phyloP scores from a whole-genome alignment of 768 basidiomycete genomes.

The Psilocybe azurescens region DNA sequence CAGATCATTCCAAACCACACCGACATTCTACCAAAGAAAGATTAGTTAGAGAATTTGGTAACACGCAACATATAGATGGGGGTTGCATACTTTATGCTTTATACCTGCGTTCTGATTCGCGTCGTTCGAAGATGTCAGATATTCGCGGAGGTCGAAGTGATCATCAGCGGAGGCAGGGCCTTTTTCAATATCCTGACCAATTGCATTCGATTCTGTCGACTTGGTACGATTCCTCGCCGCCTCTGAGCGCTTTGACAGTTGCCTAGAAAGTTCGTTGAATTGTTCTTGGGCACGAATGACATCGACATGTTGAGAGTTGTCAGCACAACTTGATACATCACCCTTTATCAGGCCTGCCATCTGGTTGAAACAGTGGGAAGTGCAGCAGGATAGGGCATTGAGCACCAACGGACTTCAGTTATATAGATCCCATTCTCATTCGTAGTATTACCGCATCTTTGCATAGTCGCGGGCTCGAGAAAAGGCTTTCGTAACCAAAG shows the following conservation, averaged over 20 bases:
- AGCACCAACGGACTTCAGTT: no score
- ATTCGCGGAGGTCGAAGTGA: slow-evolving; percentile 71
- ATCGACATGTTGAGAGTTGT: slow-evolving; percentile 44
- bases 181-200: slow-evolving; percentile 46
- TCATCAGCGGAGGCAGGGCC: slow-evolving; percentile 33
- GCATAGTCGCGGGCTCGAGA: no score
- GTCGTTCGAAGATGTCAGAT: slow-evolving; percentile 70
- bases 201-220: slow-evolving; percentile 33
- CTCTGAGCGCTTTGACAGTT: slow-evolving; percentile 38
- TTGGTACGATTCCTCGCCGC: slow-evolving; percentile 22
- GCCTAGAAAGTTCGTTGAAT: slow-evolving; percentile 60
- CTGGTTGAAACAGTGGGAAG: no score
- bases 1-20: slow-evolving; percentile 75
- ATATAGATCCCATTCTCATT: no score
- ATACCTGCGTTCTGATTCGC: slow-evolving; percentile 69
- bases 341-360: no score
- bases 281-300: slow-evolving; percentile 52
- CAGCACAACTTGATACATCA: no score
- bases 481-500: no score
- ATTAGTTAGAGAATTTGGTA: not conserved
- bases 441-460: no score
- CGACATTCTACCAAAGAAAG: slow-evolving; percentile 54
- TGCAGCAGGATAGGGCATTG: no score
- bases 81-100: slow-evolving; percentile 55
- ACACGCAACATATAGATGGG: no score